Conservation (phyloP, 306 rosid genomes). For the Vigna mungo region DNA sequence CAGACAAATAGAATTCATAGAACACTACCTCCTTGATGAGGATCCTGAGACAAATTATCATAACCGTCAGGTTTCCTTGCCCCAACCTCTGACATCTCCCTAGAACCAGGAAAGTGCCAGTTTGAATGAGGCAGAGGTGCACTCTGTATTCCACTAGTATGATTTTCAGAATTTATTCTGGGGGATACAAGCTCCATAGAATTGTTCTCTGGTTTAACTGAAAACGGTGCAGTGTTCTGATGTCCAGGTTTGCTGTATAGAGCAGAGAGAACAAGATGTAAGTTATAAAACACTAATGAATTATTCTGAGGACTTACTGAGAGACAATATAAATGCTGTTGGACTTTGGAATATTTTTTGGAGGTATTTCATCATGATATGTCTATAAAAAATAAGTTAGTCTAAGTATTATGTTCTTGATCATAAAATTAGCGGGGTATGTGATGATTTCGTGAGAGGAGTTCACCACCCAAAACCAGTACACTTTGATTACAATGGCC, state of each 20-base stretch:
- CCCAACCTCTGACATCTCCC: slow-evolving; percentile 72
- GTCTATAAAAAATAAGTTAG: not conserved
- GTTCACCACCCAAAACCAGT: not conserved
- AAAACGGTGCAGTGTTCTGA: slow-evolving; percentile 58
- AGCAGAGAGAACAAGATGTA: slow-evolving; percentile 34
- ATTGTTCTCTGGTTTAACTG: slow-evolving; percentile 62
- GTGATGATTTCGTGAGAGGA: not conserved
- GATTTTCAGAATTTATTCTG: slow-evolving; percentile 66
- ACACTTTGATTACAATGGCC: not conserved
- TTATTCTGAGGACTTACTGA: slow-evolving; percentile 17
- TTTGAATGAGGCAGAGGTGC: slow-evolving; percentile 72
- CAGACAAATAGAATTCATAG: slow-evolving; percentile 15
- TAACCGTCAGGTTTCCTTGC: slow-evolving; percentile 65
- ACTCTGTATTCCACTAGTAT: slow-evolving; percentile 52
- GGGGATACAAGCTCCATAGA: slow-evolving; percentile 85
- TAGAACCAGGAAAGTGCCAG: slow-evolving; percentile 68
- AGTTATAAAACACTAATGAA: slow-evolving; percentile 26
- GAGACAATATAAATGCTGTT: slow-evolving; percentile 31
- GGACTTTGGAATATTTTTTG: not conserved
- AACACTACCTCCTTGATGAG: slow-evolving; percentile 79
- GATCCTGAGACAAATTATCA: slow-evolving; percentile 62
- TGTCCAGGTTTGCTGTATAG: slow-evolving; percentile 64
- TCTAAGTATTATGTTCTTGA: not conserved
- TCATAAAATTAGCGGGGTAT: not conserved
- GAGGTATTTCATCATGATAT: not conserved